Evolutionary conservation across 495 filamentous ascomycete genomes (phyloP).

Genomic region (Penicillium chermesinum): DNA sequence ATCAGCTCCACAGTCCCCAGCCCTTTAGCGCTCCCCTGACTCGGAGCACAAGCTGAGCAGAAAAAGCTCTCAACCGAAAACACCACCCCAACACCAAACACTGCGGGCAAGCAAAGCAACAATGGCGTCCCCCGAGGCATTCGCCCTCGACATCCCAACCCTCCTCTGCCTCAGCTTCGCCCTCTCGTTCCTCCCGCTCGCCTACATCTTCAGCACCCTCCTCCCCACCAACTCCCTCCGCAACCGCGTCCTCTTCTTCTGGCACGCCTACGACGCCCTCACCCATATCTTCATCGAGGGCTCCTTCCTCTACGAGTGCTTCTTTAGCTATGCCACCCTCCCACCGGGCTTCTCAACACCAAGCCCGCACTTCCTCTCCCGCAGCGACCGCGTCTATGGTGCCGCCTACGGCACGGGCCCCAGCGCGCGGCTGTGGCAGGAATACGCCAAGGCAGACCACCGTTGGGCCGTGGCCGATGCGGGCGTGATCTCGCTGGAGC

Average conservation of each 20-base stretch:
- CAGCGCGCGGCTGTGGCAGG: slow-evolving; percentile 75
- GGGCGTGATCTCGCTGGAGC: slow-evolving; percentile 73
- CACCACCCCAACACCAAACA: background rate
- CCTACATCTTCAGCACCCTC: slow-evolving; percentile 39
- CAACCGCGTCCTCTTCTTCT: slow-evolving; percentile 77
- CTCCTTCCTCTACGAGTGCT: slow-evolving; percentile 86
- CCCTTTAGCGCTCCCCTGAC: too few relatives aligned
- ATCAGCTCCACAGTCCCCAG: background rate
- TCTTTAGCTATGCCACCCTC: slow-evolving; percentile 62
- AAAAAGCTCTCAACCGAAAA: background rate
- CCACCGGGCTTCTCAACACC: slow-evolving; percentile 29
- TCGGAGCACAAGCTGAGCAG: background rate
- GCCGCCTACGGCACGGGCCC: slow-evolving; percentile 61
- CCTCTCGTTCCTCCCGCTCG: slow-evolving; percentile 49
- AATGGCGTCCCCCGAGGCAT: slow-evolving; percentile 22
- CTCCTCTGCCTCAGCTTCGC: slow-evolving; percentile 48
- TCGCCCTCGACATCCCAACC: slow-evolving; percentile 46
- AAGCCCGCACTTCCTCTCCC: slow-evolving; percentile 49
- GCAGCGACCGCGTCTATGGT: slow-evolving; percentile 61
- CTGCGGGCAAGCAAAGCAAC: background rate
- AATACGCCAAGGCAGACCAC: slow-evolving; percentile 82
- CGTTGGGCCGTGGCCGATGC: slow-evolving; percentile 79
- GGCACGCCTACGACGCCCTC: slow-evolving; percentile 89
- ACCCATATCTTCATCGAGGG: slow-evolving; percentile 88
- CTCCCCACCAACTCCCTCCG: slow-evolving; percentile 44